phyloP scores from a whole-genome alignment of 768 basidiomycete genomes.

The Astraeus odoratus region DNA sequence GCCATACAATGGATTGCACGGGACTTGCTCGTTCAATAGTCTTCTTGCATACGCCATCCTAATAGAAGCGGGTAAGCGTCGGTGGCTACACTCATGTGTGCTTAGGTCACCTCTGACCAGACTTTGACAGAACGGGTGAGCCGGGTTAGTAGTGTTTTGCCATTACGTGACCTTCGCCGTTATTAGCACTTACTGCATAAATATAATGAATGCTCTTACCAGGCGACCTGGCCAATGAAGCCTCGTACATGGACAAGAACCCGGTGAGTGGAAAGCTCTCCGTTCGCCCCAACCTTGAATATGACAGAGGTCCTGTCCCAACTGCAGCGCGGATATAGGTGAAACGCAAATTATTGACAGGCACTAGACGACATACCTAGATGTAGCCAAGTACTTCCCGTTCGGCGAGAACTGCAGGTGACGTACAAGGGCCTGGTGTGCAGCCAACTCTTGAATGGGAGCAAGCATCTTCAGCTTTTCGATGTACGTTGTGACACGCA shows the following conservation, averaged over 20 bases:
- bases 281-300: constrained; percentile 40
- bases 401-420: constrained; percentile 52
- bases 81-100: constrained; percentile 1
- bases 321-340: constrained; percentile 19
- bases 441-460: constrained; percentile 35
- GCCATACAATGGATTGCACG: constrained; percentile 48
- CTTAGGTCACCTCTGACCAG: constrained; percentile 39
- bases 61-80: constrained; percentile 3
- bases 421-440: constrained; percentile 44
- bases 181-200: constrained; percentile 3
- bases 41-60: constrained; percentile 46
- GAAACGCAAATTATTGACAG: background rate
- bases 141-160: constrained; percentile 39
- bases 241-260: constrained; percentile 45
- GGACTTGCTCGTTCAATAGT: constrained; percentile 42
- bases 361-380: constrained; percentile 32
- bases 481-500: constrained; percentile 34
- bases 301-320: constrained; percentile 48
- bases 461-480: constrained; percentile 36
- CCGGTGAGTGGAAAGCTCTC: constrained; percentile 34
- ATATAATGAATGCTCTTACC: constrained; percentile 23
- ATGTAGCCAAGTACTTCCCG: constrained; percentile 47
- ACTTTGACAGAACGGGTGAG: constrained; percentile 44
- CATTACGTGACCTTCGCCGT: constrained; percentile 38
- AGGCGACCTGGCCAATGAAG: constrained; percentile 50